phyloP scores from a whole-genome alignment of 2,329 filamentous ascomycete species.

The Ustilaginoidea virens region DNA sequence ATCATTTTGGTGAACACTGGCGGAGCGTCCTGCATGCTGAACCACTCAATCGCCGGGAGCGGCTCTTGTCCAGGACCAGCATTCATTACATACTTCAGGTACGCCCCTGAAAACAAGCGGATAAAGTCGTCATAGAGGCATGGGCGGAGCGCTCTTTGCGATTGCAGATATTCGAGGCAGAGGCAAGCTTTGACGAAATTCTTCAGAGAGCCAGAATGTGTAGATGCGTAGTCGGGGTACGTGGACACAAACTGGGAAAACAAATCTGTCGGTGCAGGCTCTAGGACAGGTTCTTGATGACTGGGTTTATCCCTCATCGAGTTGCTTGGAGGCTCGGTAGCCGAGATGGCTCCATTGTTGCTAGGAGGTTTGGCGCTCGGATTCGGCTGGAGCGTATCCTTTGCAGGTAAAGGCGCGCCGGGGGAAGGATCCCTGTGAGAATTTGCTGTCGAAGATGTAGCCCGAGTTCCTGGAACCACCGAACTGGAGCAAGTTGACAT shows the following conservation, averaged over 20 bases:
- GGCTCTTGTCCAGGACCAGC: conserved; percentile 11
- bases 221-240: conserved; percentile 29
- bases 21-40: conserved; percentile 14
- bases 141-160: conserved; percentile 18
- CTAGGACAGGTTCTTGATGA: not conserved
- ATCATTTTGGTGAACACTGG: conserved; percentile 17
- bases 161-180: conserved; percentile 23
- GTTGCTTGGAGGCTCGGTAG: too few species aligned
- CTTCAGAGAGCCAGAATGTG: conserved; percentile 20
- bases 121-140: conserved; percentile 40
- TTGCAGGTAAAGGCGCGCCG: too few species aligned
- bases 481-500: conserved; percentile 15
- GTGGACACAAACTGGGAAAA: conserved; percentile 22
- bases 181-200: conserved; percentile 30
- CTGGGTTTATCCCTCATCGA: too few species aligned
- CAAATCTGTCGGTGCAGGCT: not conserved
- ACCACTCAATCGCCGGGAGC: conserved; percentile 27
- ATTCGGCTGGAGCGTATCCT: too few species aligned
- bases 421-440: too few species aligned
- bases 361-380: too few species aligned
- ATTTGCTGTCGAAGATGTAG: conserved; percentile 2
- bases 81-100: conserved; percentile 22
- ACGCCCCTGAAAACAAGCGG: conserved; percentile 25
- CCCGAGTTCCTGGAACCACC: conserved; percentile 12
- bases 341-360: too few species aligned